Base-by-base conservation (phyloP, 345 rosid species). In the Euphorbia pulcherrima region DNA sequence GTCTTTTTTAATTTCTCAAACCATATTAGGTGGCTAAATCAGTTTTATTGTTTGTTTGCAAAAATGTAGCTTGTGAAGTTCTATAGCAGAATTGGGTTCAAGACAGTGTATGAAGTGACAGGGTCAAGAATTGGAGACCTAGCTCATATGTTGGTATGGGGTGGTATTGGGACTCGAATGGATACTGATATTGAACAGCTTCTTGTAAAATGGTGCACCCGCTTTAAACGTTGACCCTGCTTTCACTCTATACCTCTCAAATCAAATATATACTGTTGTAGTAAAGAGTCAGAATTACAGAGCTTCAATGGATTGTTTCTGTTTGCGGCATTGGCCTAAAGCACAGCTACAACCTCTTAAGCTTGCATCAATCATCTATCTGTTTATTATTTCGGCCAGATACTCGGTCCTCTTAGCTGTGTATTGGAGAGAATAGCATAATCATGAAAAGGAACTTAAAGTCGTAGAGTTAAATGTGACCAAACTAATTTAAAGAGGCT, bases 131-230 rank as follows among this genome's bases (percentile, higher is more conserved):
- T 89, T 16, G 90, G 86, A 61, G 97, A 90, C 78, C 67, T 85
- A 70, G 78, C 85, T 41, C 97, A 90, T 77, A 82, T 93, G 96
- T 78, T 93, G 74, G 86, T 83, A 11, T 93, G 97, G 96, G 98
- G 98, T 68, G 98, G 97, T 13, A 74, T 90, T 14, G 94, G 97
- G 51, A 93, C 97, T 44, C 83, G 89, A 54, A 90, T 93, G 97
- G 92, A 93, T 83, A 97, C 97, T 62, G 72, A 81, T 69, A 71
- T 87, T 48, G 84, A 80, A 70, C 81, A 83, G 63, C 94, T 90
- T n/a, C 83, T 90, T 29, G 16, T 82, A 17, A 88, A 88, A 72
- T 90, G 97, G 98, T 88, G 90, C 73, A 68, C 78, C 44, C 75
- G 89, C 61, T 85, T 87, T 77, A 80, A 82, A 71, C 33, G 72